These are phyloP conservation scores for Salvia hispanica DNA, from an alignment of 257 asterid species.

Conservation along the genomic window DNA sequence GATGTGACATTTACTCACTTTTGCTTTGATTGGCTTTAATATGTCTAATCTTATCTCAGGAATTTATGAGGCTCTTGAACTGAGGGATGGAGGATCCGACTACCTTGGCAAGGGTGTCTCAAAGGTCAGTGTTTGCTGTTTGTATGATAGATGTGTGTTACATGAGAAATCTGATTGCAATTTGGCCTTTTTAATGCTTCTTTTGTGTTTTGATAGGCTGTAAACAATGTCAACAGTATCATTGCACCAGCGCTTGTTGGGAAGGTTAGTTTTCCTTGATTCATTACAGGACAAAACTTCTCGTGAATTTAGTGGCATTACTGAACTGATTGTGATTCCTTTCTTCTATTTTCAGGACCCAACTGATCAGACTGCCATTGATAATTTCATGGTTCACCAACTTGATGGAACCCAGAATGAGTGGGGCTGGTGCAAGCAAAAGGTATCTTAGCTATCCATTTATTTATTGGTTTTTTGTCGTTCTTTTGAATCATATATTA, in stretches of 20 bases:
- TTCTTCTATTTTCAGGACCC: slow-evolving; percentile 57
- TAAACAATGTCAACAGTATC: slow-evolving; percentile 76
- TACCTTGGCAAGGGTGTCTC: slow-evolving; percentile 98
- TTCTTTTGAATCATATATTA: not conserved
- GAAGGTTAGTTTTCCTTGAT: slow-evolving; percentile 57
- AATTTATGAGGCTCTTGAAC: slow-evolving; percentile 93
- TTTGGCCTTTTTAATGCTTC: not conserved
- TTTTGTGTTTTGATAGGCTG: slow-evolving; percentile 56
- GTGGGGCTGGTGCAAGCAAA: slow-evolving; percentile 99
- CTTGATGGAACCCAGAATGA: slow-evolving; percentile 97
- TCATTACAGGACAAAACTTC: not conserved
- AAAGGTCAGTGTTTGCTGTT: slow-evolving; percentile 51
- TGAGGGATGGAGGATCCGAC: slow-evolving; percentile 97
- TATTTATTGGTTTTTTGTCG: not conserved
- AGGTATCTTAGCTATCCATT: slow-evolving; percentile 47
- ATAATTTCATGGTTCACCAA: slow-evolving; percentile 90
- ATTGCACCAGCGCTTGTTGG: slow-evolving; percentile 94
- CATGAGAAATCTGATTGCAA: not conserved
- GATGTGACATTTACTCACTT: no score
- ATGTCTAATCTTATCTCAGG: slow-evolving; percentile 41
- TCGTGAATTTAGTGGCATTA: not conserved
- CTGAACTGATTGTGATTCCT: slow-evolving; percentile 15
- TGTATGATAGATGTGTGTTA: not conserved
- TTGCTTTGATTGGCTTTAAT: not conserved
- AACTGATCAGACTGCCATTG: slow-evolving; percentile 82